These are phyloP conservation scores for Cryphonectria parasitica DNA, from an alignment of 2,329 filamentous ascomycete genomes.

Conservation along the genomic window DNA sequence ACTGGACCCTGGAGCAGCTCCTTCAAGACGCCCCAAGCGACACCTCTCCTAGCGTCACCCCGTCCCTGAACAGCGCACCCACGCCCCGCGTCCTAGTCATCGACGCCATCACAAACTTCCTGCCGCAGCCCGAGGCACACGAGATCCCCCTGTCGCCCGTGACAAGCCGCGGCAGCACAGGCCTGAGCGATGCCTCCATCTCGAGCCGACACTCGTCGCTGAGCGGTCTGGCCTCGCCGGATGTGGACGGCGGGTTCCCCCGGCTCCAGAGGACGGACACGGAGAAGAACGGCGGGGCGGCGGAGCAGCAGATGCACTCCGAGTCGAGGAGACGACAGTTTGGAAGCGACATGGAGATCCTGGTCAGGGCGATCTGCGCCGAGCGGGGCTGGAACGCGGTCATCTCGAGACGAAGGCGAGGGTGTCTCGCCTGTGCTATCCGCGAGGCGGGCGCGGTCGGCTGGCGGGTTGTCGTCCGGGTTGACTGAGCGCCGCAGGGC, in stretches of 20 bases:
- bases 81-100: conserved; percentile 59
- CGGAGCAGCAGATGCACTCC: conserved; percentile 57
- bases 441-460: conserved; percentile 73
- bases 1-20: conserved; percentile 52
- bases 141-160: conserved; percentile 56
- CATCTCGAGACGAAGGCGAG: conserved; percentile 67
- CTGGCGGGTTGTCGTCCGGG: conserved; percentile 68
- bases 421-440: conserved; percentile 74
- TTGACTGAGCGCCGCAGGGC: conserved; percentile 47
- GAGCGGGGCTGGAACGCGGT: conserved; percentile 76
- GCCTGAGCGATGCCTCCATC: conserved; percentile 14
- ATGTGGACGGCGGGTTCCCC: conserved; percentile 13
- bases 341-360: conserved; percentile 68
- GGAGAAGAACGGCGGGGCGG: conserved; percentile 32
- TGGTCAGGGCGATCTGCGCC: conserved; percentile 74
- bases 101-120: conserved; percentile 64
- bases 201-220: conserved; percentile 28
- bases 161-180: conserved; percentile 40
- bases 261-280: conserved; percentile 3
- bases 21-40: conserved; percentile 43
- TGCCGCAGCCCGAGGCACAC: conserved; percentile 46
- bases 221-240: conserved; percentile 19
- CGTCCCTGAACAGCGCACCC: conserved; percentile 35
- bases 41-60: conserved; percentile 40
- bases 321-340: conserved; percentile 61